A percentile compares a stretch with the other conserved stretches of the same genome.
Evolutionary conservation across 2,329 filamentous ascomycete species (phyloP).

Genomic region (Cercospora zeina): DNA sequence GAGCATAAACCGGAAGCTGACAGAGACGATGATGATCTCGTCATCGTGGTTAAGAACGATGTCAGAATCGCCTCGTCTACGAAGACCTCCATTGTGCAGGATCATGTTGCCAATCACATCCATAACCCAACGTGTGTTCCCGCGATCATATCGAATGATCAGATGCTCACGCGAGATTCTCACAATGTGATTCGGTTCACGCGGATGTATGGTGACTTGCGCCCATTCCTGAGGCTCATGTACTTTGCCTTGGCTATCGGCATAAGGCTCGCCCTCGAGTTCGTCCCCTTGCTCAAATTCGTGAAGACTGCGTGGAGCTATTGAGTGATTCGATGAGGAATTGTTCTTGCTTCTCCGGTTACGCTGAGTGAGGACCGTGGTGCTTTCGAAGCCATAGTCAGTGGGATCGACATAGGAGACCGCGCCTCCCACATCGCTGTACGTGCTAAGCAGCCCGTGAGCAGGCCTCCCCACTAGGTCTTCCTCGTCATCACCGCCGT

Average conservation of each 20-base stretch:
- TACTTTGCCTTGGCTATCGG: constrained; percentile 43
- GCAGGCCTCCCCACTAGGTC: constrained; percentile 36
- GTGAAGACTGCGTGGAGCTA: constrained; percentile 35
- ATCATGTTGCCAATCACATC: constrained; percentile 67
- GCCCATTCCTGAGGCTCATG: constrained; percentile 20
- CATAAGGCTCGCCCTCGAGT: constrained; percentile 30
- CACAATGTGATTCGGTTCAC: constrained; percentile 61
- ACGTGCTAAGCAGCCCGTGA: constrained; percentile 35
- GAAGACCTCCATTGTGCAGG: constrained; percentile 59
- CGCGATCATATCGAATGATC: constrained; percentile 68
- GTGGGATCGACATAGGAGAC: constrained; percentile 44
- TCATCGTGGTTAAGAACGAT: constrained; percentile 64
- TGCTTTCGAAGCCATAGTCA: constrained; percentile 49
- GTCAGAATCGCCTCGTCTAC: constrained; percentile 50
- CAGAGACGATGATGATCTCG: constrained; percentile 69
- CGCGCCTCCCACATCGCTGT: constrained; percentile 38
- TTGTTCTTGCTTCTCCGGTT: constrained; percentile 29
- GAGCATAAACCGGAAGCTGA: constrained; percentile 67
- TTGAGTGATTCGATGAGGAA: constrained; percentile 55
- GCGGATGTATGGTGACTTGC: constrained; percentile 35
- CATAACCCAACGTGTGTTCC: constrained; percentile 65
- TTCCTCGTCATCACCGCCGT: constrained; percentile 28
- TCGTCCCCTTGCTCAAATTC: constrained; percentile 23
- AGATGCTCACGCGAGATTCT: constrained; percentile 73
- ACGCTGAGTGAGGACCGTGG: constrained; percentile 39